These are phyloP conservation scores for Oleoguttula mirabilis DNA, from an alignment of 495 filamentous ascomycete genomes.

Conservation along the genomic window DNA sequence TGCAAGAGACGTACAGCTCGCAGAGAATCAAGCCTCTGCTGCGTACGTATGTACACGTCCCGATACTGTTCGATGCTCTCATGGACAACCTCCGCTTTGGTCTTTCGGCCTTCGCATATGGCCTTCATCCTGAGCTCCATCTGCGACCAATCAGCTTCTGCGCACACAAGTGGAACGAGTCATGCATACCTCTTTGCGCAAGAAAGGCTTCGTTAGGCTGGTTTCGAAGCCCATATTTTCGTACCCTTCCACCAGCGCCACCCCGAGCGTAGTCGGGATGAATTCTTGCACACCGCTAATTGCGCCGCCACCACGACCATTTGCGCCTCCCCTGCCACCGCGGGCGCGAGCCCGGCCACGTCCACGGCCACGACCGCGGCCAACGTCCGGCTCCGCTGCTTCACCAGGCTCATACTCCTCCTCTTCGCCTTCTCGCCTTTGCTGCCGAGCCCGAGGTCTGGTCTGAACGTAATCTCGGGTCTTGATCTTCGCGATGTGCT, in stretches of 20 bases:
- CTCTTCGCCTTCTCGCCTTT: constrained; percentile 27
- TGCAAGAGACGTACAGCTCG: constrained; percentile 50
- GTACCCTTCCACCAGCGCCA: constrained; percentile 86
- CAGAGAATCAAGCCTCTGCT: constrained; percentile 59
- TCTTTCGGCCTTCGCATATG: constrained; percentile 78
- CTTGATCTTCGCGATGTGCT: constrained; percentile 93
- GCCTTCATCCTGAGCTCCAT: constrained; percentile 93
- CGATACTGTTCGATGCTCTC: constrained; percentile 76
- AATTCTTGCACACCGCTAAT: constrained; percentile 62
- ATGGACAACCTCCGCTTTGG: constrained; percentile 58
- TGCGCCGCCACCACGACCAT: constrained; percentile 33
- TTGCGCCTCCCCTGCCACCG: constrained; percentile 33
- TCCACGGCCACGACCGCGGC: constrained; percentile 25
- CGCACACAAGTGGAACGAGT: neutral
- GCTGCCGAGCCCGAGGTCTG: constrained; percentile 37
- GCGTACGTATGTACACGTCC: constrained; percentile 66
- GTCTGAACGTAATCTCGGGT: constrained; percentile 70
- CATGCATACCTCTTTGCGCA: constrained; percentile 62
- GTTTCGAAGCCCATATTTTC: constrained; percentile 82
- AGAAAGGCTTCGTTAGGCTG: constrained; percentile 88
- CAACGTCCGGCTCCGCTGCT: constrained; percentile 12
- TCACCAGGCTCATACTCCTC: constrained; percentile 27
- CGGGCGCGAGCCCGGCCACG: constrained; percentile 36
- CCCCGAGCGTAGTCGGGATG: constrained; percentile 78
- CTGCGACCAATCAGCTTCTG: constrained; percentile 19